Evolutionary conservation across 2,329 filamentous ascomycete genomes (phyloP).

Genomic region (Whalleya microplaca): DNA sequence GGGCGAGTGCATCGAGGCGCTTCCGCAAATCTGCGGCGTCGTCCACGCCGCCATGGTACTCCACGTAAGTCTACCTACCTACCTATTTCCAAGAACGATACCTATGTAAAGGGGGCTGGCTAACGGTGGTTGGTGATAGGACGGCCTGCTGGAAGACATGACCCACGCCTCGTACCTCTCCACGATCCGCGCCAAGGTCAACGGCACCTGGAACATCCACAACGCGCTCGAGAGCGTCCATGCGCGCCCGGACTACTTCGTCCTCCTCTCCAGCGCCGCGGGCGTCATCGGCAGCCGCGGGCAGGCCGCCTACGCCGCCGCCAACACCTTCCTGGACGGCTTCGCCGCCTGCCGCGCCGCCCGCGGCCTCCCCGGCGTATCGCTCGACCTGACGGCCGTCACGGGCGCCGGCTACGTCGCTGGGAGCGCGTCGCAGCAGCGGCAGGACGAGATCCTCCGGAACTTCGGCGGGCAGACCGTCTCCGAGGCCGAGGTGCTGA

Average conservation of each 20-base stretch:
- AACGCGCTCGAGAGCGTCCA: conserved; percentile 23
- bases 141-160: conserved; percentile 22
- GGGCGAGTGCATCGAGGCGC: conserved; percentile 22
- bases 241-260: conserved; percentile 21
- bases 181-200: conserved; percentile 23
- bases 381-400: conserved; percentile 24
- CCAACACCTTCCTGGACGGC: conserved; percentile 25
- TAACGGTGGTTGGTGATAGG: conserved; percentile 19
- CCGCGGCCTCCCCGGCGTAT: conserved; percentile 18
- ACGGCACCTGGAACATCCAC: conserved; percentile 26
- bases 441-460: conserved; percentile 30
- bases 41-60: conserved; percentile 39
- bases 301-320: conserved; percentile 25
- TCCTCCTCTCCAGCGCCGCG: conserved; percentile 25
- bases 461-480: conserved; percentile 21
- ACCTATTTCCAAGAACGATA: neutral
- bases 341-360: conserved; percentile 23
- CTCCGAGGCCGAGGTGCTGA: conserved; percentile 29
- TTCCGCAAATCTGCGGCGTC: conserved; percentile 37
- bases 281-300: conserved; percentile 25
- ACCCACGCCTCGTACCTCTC: conserved; percentile 23
- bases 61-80: conserved; percentile 27
- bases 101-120: neutral
- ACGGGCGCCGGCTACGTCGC: conserved; percentile 21
- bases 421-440: conserved; percentile 16